Conservation (phyloP, 352 stramenopile genomes). For the Blastocystis sp. region DNA sequence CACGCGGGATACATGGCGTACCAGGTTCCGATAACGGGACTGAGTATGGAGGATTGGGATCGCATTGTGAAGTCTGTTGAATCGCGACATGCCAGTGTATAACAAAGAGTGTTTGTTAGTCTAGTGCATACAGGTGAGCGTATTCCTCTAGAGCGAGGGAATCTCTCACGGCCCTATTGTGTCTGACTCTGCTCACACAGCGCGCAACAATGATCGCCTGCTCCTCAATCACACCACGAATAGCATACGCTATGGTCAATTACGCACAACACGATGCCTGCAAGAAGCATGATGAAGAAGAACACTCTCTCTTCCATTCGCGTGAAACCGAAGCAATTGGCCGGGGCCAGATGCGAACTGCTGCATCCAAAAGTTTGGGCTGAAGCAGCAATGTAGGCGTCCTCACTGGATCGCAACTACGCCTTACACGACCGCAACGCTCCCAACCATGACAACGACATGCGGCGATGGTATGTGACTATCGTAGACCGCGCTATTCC, state of each 20-base stretch:
- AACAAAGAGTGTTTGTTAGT: not conserved
- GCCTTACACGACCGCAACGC: not conserved
- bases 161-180: not conserved
- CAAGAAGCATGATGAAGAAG: not conserved
- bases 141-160: not conserved
- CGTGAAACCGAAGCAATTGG: not conserved
- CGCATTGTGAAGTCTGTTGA: constrained; percentile 36
- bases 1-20: constrained; percentile 59
- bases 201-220: not conserved
- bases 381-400: constrained; percentile 9
- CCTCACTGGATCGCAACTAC: constrained; percentile 1
- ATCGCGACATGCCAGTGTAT: not conserved
- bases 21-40: constrained; percentile 43
- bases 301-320: not conserved
- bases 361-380: constrained; percentile 2
- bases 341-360: not conserved
- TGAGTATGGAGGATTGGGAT: constrained; percentile 42
- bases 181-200: not conserved
- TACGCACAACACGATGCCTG: not conserved
- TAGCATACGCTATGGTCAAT: not conserved
- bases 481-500: not conserved
- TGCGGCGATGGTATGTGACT: not conserved
- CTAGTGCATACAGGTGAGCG: not conserved
- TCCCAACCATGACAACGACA: not conserved
- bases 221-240: not conserved